A percentile compares a stretch with the other conserved stretches of the same genome.
Conservation (phyloP, 495 filamentous ascomycete genomes). For the Penicillium antarcticum region DNA sequence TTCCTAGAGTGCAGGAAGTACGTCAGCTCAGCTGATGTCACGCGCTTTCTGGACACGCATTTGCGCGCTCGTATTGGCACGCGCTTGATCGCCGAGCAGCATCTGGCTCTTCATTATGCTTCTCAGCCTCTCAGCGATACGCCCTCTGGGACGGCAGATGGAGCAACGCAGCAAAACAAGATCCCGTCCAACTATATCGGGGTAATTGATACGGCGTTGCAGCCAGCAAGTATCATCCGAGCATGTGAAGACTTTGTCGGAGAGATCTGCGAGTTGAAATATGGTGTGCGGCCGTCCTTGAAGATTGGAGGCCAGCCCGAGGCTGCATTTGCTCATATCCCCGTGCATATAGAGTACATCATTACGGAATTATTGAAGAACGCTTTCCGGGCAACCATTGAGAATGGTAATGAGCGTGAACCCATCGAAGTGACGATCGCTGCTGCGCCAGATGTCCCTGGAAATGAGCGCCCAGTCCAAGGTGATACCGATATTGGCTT, state of each 20-base stretch:
- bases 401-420: constrained; percentile 71
- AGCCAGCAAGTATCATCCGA: constrained; percentile 74
- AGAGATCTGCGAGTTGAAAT: constrained; percentile 94
- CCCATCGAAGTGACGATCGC: constrained; percentile 92
- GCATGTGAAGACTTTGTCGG: constrained; percentile 84
- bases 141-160: neutral
- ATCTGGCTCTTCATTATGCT: constrained; percentile 88
- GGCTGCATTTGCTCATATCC: constrained; percentile 83
- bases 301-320: constrained; percentile 78
- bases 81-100: constrained; percentile 90
- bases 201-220: constrained; percentile 92
- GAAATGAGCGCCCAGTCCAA: constrained; percentile 16
- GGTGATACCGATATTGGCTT: constrained; percentile 31
- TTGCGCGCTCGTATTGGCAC: constrained; percentile 92
- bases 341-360: constrained; percentile 95
- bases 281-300: constrained; percentile 81
- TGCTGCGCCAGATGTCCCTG: constrained; percentile 63
- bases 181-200: constrained; percentile 76
- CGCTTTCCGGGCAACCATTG: constrained; percentile 88
- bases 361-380: constrained; percentile 96
- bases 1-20: constrained; percentile 91
- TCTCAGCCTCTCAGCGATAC: constrained; percentile 63
- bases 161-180: constrained; percentile 33
- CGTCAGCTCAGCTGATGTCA: constrained; percentile 75
- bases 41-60: constrained; percentile 89